These are phyloP conservation scores for Trichoderma koningii DNA, from an alignment of 2,329 filamentous ascomycete genomes.

Conservation along the genomic window DNA sequence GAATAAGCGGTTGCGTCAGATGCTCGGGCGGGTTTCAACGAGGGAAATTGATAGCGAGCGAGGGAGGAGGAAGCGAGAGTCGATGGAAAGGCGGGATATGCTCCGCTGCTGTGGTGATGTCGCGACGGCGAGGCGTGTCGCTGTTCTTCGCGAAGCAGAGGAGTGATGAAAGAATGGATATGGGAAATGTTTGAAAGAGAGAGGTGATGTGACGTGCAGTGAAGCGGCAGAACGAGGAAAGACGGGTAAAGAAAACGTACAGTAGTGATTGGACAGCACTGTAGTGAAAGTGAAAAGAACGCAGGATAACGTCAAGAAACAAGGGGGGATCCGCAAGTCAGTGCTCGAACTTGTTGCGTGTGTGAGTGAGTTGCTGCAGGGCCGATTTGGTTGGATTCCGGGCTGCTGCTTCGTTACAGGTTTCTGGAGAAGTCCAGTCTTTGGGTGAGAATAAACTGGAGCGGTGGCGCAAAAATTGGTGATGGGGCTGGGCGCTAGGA, in stretches of 20 bases:
- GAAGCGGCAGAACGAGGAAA: background rate
- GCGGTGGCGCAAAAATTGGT: conserved; percentile 22
- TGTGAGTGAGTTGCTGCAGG: background rate
- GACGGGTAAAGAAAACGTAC: background rate
- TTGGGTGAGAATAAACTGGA: conserved; percentile 19
- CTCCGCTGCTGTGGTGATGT: conserved; percentile 1
- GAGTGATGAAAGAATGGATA: background rate
- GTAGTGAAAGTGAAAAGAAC: background rate
- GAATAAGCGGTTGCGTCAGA: background rate
- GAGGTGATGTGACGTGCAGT: too few relatives aligned
- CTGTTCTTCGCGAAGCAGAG: background rate
- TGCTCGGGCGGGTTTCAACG: background rate
- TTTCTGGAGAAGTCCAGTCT: background rate
- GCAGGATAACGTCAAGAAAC: background rate
- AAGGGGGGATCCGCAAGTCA: background rate
- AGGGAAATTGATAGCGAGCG: background rate
- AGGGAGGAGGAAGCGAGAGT: conserved; percentile 17
- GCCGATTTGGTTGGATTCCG: background rate
- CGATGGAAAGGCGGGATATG: conserved; percentile 7
- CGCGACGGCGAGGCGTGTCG: conserved; percentile 4
- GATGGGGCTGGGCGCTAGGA: conserved; percentile 17
- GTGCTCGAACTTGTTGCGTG: background rate
- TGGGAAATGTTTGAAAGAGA: too few relatives aligned
- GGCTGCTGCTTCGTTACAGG: background rate
- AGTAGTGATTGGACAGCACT: too few relatives aligned